Evolutionary conservation across 345 rosid genomes (phyloP).

Genomic region (Nasturtium officinale): DNA sequence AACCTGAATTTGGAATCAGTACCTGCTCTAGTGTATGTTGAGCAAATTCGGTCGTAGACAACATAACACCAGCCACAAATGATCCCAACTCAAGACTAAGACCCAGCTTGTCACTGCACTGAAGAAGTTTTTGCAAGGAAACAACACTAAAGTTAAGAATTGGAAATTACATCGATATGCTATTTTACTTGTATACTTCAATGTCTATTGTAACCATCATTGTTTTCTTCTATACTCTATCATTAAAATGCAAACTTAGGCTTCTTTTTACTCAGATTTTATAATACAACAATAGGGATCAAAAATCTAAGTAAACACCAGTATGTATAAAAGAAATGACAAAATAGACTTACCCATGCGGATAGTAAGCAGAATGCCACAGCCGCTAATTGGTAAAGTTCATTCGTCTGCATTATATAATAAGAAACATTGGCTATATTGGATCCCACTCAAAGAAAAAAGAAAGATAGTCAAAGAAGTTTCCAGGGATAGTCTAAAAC

Average conservation of each 20-base stretch:
- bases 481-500: conserved; percentile 31
- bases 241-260: background rate
- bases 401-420: conserved; percentile 73
- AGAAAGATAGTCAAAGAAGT: conserved; percentile 22
- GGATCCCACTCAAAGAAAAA: conserved; percentile 10
- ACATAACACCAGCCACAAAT: conserved; percentile 98
- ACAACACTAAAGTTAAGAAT: conserved; percentile 21
- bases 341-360: conserved; percentile 85
- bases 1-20: background rate
- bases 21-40: conserved; percentile 99
- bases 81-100: conserved; percentile 99
- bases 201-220: conserved; percentile 2
- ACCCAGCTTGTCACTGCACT: conserved; percentile 99
- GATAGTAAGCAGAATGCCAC: conserved; percentile 98
- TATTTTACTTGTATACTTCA: background rate
- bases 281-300: background rate
- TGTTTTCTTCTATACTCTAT: conserved; percentile 9
- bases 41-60: conserved; percentile 93
- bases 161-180: background rate
- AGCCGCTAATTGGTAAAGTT: conserved; percentile 97
- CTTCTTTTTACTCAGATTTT: background rate
- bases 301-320: background rate
- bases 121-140: conserved; percentile 52
- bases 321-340: conserved; percentile 6
- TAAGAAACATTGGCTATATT: conserved; percentile 27